Evolutionary conservation across 2,329 filamentous ascomycete species (phyloP).

Genomic region (Alternaria solani): DNA sequence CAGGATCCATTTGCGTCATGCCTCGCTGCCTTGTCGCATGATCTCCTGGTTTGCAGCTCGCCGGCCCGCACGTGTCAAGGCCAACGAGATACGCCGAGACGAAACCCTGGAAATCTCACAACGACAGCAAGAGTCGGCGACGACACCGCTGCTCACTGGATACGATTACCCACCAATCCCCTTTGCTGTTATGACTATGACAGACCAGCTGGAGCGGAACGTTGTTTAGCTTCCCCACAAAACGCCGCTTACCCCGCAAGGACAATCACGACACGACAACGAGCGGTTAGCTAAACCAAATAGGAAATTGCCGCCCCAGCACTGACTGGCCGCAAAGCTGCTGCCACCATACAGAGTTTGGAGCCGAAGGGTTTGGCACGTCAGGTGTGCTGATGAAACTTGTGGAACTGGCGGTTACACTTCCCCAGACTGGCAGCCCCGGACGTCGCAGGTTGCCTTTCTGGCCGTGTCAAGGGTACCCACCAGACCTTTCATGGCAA

Average conservation of each 20-base stretch:
- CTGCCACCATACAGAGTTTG: slow-evolving; percentile 9
- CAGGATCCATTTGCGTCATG: background rate
- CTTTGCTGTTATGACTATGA: background rate
- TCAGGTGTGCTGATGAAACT: slow-evolving; percentile 13
- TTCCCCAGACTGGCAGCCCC: slow-evolving; percentile 18
- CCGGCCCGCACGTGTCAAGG: slow-evolving; percentile 10
- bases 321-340: background rate
- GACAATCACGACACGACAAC: background rate
- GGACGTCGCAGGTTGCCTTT: slow-evolving; percentile 3
- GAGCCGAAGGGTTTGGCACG: slow-evolving; percentile 7
- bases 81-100: background rate
- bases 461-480: background rate
- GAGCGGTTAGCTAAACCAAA: slow-evolving; percentile 12
- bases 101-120: slow-evolving; percentile 6
- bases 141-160: background rate
- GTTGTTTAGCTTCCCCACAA: slow-evolving; percentile 17
- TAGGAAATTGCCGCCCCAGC: slow-evolving; percentile 9
- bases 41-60: slow-evolving; percentile 2
- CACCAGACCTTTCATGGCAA: background rate
- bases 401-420: slow-evolving; percentile 8
- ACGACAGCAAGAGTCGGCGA: slow-evolving; percentile 1
- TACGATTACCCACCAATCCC: slow-evolving; percentile 6
- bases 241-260: slow-evolving; percentile 11
- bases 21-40: background rate
- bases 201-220: slow-evolving; percentile 7